Conservation (phyloP, 1,284 basidiomycete species). For the Baeospora myosura region DNA sequence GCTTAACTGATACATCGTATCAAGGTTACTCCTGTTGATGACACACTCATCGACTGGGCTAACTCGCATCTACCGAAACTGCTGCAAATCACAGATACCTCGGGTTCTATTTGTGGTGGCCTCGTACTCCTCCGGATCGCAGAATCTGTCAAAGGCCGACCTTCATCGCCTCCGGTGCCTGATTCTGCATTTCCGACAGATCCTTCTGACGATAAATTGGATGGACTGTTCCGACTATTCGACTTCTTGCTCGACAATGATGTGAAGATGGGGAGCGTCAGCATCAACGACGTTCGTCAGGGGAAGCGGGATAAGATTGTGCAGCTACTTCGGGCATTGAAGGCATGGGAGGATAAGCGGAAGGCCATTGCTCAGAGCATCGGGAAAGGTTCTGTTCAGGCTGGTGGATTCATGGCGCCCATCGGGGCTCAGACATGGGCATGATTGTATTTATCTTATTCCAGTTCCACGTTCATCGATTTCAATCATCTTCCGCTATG, state of each 20-base stretch:
- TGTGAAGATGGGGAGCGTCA: slow-evolving; percentile 81
- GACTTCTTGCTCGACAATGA: slow-evolving; percentile 86
- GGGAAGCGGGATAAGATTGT: slow-evolving; percentile 75
- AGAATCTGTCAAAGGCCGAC: slow-evolving; percentile 67
- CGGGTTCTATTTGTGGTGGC: slow-evolving; percentile 51
- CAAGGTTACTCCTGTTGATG: slow-evolving; percentile 32
- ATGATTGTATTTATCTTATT: too few relatives aligned
- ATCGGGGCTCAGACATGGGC: too few relatives aligned
- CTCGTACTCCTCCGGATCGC: slow-evolving; percentile 71
- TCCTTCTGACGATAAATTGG: slow-evolving; percentile 70
- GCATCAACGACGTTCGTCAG: slow-evolving; percentile 82
- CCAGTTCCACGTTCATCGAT: too few relatives aligned
- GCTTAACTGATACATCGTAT: slow-evolving; percentile 5
- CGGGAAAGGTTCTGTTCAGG: slow-evolving; percentile 33
- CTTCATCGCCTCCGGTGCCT: slow-evolving; percentile 60
- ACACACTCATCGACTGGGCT: slow-evolving; percentile 74
- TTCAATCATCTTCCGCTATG: too few relatives aligned
- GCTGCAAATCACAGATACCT: slow-evolving; percentile 53
- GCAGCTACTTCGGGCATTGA: slow-evolving; percentile 70
- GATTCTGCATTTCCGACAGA: slow-evolving; percentile 73
- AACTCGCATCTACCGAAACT: slow-evolving; percentile 71
- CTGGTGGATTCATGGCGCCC: slow-evolving; percentile 27
- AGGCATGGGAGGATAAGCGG: slow-evolving; percentile 71
- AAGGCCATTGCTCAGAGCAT: slow-evolving; percentile 46
- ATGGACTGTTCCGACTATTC: slow-evolving; percentile 82